These are phyloP conservation scores for Amaranthus cruentus DNA, from an alignment of 148 eudicot species.

Conservation along the genomic window DNA sequence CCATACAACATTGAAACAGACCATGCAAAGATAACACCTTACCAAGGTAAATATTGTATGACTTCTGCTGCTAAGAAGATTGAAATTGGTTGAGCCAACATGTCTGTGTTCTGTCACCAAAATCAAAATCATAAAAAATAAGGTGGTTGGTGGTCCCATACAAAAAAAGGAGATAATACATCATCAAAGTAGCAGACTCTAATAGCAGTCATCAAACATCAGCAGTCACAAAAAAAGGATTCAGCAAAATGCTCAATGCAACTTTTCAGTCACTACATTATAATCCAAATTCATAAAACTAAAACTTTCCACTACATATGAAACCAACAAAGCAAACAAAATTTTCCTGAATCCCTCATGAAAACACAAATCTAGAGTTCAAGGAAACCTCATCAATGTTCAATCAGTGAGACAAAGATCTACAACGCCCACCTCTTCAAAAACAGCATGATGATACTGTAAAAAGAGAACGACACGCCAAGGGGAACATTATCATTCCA, in stretches of 20 bases:
- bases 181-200: not conserved
- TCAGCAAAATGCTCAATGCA: not conserved
- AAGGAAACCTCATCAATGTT: not conserved
- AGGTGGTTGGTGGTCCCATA: not conserved
- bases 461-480: no score
- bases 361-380: not conserved
- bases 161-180: not conserved
- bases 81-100: conserved; percentile 98
- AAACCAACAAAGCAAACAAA: not conserved
- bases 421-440: not conserved
- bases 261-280: not conserved
- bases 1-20: not conserved
- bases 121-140: not conserved
- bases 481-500: no score
- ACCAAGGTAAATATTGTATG: conserved; percentile 99
- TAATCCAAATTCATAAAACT: not conserved
- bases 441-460: not conserved
- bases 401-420: not conserved
- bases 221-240: not conserved
- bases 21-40: conserved; percentile 19
- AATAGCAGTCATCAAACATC: not conserved
- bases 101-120: conserved; percentile 87
- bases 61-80: conserved; percentile 97
- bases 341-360: not conserved
- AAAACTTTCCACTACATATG: not conserved